Base-by-base conservation (phyloP, 2,329 filamentous ascomycete genomes). In the Colletotrichum zoysiae region DNA sequence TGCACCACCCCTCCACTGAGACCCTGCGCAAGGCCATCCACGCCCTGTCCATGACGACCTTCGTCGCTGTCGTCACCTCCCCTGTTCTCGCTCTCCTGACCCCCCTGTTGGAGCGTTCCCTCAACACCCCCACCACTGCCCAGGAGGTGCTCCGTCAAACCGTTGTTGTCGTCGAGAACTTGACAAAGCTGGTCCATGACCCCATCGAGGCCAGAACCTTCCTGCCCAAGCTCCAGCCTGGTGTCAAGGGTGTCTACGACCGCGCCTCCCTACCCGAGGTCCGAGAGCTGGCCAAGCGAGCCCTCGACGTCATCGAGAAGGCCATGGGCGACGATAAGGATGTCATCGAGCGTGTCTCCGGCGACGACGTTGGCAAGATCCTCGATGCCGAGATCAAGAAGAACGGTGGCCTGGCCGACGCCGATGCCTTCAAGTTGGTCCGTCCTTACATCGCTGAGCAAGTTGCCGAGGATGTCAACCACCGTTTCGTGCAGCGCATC, bases 141-240 rank as follows among this genome's bases (percentile, higher is more conserved):
- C 96, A 99, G 81, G 96, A 99, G 84, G 95, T 98, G 30, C 87
- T 98, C 67, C 92, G 96, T 73, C 95, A 98, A 84, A 97, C 96
- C 3, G 95, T 97, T 40, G 95, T 99, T 66, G 97, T 99, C 63
- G 93, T 96, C 26, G 96, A 99, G 85, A 99, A 99, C 84, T 86
- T 99, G 85, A 99, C 96, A 73, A 98, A 97, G 86, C 90, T 99
- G 42, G 96, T 99, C 38, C 96, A 99, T 82, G 95, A 92, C 81
- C 96, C 96, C 18, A 90, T 97, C 72, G 96, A 99, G 85, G 96
- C 96, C 44, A 90, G 96, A 75, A 94, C 94, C 67, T 99, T 99
- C 87, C 84, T 99, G 80, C 96, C 96, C 63, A 98, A 97, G 84
- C 87, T 99, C 64, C 93, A 93, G 79, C 96, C 96, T 55, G 96